Evolutionary conservation across 2,329 filamentous ascomycete genomes (phyloP), one percentile per base, ranked within the genome.

Genomic region (Verticillium tricorpus): DNA sequence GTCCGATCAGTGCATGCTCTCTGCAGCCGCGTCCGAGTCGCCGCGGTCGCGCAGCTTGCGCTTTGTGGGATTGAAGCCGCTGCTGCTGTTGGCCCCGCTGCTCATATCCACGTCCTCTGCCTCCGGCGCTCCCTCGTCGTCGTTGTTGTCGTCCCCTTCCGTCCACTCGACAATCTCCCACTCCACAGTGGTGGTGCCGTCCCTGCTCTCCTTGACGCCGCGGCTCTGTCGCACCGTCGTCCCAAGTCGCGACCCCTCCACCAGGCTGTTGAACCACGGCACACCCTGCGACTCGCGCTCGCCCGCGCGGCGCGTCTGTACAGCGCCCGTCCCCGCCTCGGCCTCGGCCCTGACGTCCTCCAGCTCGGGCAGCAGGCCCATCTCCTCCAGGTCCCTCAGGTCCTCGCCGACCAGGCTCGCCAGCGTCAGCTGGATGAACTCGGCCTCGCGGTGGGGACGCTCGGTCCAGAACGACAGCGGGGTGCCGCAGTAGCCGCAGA

Each of bases 401-500:
- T 95, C 91, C 61, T 91, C 86, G 6, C 84, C 82, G 40, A 85
- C 72, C 60, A 97, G 78, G 67, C 89, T 94, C 5, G 91, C 91
- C n/a, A 97, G 79, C 0, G 92, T 90, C 62, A 97, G 79, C 63
- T 87, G 88, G 77, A 97, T 92, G 71, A 85, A 94, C 8, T 93
- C 87, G 14, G 89, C 89, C 72, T 95, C 91, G 59, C 80, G 81
- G 1, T 75, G 78, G 0, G 90, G 89, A 28, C 85, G 76, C 73
- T 96, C 93, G 56, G 87, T 89, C 92, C 92, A 97, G 68, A 89
- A 92, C 0, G 89, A 89, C 60, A 97, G 79, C 14, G 91, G 90
- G 0, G 93, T 96, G 59, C 93, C 93, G 73, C 93, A 97, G 78
- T 90, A 96, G 28, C 93, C 93, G 76, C 93, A 97, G 75, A 97